Conservation (phyloP, 345 rosid genomes). For the Clausena lansium region DNA sequence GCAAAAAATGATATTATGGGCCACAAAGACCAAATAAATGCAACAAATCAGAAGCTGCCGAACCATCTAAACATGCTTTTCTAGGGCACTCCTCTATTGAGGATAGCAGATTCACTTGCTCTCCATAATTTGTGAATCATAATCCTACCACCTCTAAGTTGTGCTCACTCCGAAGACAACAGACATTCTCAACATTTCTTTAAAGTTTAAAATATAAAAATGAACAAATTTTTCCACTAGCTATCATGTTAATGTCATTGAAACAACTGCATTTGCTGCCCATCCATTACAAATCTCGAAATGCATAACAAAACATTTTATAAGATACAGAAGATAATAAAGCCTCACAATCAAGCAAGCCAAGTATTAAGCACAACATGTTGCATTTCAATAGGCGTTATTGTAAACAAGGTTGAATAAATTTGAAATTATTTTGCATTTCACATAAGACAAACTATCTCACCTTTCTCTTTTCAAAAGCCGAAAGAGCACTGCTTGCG, state of each 20-base stretch:
- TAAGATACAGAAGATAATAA: background rate
- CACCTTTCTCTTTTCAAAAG: conserved; percentile 87
- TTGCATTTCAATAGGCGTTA: background rate
- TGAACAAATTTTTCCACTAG: background rate
- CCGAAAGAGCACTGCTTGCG: conserved; percentile 72
- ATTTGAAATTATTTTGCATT: background rate
- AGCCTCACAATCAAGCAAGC: background rate
- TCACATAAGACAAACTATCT: conserved; percentile 1
- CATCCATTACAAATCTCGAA: background rate
- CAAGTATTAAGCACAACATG: background rate
- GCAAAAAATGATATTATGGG: background rate
- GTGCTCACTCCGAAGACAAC: background rate
- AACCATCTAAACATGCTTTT: background rate
- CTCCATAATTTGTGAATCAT: background rate
- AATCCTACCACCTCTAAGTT: background rate
- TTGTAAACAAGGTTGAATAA: background rate
- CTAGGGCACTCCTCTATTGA: background rate
- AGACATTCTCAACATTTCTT: background rate
- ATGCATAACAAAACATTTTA: background rate
- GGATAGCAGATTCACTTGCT: background rate
- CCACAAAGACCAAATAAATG: background rate
- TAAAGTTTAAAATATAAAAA: background rate
- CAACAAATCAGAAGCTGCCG: background rate
- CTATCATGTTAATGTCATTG: background rate
- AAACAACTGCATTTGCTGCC: background rate